Percentiles rank a stretch among this genome's conserved stretches.
These are phyloP conservation scores for Kodamaea restingae DNA, from an alignment of 805 yeast genomes.

Conservation along the genomic window DNA sequence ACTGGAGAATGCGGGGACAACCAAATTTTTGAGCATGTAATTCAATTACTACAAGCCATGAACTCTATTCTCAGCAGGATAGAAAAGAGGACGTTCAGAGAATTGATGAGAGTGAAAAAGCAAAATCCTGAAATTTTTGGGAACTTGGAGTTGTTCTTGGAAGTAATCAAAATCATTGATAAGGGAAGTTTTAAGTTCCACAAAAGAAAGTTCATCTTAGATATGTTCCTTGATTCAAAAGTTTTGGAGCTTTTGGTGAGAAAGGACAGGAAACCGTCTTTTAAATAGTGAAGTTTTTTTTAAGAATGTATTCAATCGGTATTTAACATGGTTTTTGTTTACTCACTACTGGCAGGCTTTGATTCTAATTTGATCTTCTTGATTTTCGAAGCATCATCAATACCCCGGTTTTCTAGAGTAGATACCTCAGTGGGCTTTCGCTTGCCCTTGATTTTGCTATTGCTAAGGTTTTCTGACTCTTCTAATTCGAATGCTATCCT, in stretches of 20 bases:
- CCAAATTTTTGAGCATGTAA: conserved; percentile 20
- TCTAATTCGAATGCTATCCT: conserved; percentile 3
- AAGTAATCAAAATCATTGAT: conserved; percentile 50
- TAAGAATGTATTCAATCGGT: neutral
- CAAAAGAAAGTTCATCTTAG: conserved; percentile 62
- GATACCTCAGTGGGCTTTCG: neutral
- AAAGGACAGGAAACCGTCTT: conserved; percentile 4
- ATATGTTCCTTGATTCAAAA: conserved; percentile 48
- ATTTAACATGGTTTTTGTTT: neutral
- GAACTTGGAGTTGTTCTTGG: conserved; percentile 49
- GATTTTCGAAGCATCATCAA: neutral
- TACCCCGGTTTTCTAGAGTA: neutral
- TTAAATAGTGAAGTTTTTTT: neutral
- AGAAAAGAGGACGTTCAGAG: conserved; percentile 56
- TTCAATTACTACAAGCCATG: conserved; percentile 46
- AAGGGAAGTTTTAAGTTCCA: conserved; percentile 58
- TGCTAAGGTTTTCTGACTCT: neutral
- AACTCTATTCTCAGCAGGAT: conserved; percentile 38
- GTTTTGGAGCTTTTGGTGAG: conserved; percentile 48
- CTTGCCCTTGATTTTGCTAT: neutral
- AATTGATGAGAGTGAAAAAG: conserved; percentile 51
- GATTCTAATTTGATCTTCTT: conserved; percentile 2
- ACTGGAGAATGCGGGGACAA: conserved; percentile 9
- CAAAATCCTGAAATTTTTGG: conserved; percentile 51
- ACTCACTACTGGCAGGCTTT: neutral